Evolutionary conservation across 2,329 filamentous ascomycete species (phyloP).

Genomic region (Aspergillus proliferans): DNA sequence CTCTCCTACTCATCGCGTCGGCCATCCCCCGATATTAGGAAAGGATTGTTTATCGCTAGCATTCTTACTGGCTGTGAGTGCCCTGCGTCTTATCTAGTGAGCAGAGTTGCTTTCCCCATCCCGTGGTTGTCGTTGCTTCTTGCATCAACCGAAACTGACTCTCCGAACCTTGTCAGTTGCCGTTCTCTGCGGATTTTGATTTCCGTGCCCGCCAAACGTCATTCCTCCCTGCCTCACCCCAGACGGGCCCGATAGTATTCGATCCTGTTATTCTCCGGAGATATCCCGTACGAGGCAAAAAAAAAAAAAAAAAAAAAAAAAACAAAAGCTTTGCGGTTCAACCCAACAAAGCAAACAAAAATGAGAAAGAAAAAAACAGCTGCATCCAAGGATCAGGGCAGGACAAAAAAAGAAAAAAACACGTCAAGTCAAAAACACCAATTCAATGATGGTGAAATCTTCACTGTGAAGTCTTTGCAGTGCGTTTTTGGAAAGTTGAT

Average conservation of each 20-base stretch:
- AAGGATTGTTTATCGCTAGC: not conserved
- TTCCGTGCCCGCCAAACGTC: conserved; percentile 9
- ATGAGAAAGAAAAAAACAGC: conserved; percentile 13
- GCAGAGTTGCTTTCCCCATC: not conserved
- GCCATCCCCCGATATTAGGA: not conserved
- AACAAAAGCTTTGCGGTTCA: conserved; percentile 4
- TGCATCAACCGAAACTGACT: not conserved
- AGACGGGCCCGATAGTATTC: not conserved
- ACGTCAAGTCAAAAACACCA: conserved; percentile 12
- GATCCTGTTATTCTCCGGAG: conserved; percentile 4
- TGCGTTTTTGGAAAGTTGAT: conserved; percentile 5
- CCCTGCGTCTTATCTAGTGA: not conserved
- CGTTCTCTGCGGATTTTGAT: conserved; percentile 13
- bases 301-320: conserved; percentile 11
- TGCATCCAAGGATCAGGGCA: not conserved
- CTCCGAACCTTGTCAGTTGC: not conserved
- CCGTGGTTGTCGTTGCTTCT: not conserved
- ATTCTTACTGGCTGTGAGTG: not conserved
- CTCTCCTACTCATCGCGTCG: not conserved
- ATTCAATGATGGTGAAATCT: conserved; percentile 8
- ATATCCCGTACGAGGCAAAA: not conserved
- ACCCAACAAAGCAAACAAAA: conserved; percentile 1
- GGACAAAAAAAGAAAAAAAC: conserved; percentile 7
- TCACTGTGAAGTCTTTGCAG: conserved; percentile 5
- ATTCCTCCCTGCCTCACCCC: not conserved